Conservation (phyloP, 805 yeast species). For the Cyberlindnera japonica region DNA sequence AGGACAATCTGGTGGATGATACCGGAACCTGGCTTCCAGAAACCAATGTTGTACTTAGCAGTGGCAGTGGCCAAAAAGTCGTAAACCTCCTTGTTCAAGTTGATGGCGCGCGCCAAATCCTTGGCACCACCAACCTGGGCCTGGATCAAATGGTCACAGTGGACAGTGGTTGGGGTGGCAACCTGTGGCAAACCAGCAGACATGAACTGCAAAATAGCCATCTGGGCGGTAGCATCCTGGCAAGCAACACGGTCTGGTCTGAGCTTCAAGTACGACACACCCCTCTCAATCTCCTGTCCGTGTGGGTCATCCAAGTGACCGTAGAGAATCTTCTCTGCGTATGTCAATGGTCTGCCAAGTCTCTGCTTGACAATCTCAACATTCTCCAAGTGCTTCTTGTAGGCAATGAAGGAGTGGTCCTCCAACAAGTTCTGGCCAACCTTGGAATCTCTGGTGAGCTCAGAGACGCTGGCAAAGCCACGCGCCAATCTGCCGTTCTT, state of each 20-base stretch:
- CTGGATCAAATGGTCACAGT: constrained; percentile 96
- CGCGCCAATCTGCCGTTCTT: constrained; percentile 29
- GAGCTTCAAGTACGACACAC: constrained; percentile 71
- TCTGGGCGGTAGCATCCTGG: constrained; percentile 99
- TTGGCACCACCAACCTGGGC: constrained; percentile 89
- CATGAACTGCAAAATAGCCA: constrained; percentile 98
- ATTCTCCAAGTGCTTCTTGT: constrained; percentile 86
- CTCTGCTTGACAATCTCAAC: constrained; percentile 80
- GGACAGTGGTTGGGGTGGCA: constrained; percentile 92
- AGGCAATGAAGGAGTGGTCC: constrained; percentile 81
- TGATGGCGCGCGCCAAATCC: constrained; percentile 78
- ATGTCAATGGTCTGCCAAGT: constrained; percentile 82
- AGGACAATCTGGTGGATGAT: constrained; percentile 96
- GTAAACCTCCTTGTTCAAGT: constrained; percentile 90
- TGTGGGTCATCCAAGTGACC: constrained; percentile 90
- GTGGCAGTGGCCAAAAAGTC: constrained; percentile 92
- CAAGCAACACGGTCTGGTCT: constrained; percentile 98
- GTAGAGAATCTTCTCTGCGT: constrained; percentile 92
- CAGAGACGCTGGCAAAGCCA: constrained; percentile 39
- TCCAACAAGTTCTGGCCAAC: constrained; percentile 80
- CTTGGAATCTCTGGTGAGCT: constrained; percentile 60
- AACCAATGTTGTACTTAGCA: constrained; percentile 91
- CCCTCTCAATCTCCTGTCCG: constrained; percentile 58
- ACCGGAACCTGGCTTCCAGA: constrained; percentile 99
- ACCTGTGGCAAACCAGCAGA: constrained; percentile 87